Evolutionary conservation across 768 basidiomycete species (phyloP).

Genomic region (Chiua virens): DNA sequence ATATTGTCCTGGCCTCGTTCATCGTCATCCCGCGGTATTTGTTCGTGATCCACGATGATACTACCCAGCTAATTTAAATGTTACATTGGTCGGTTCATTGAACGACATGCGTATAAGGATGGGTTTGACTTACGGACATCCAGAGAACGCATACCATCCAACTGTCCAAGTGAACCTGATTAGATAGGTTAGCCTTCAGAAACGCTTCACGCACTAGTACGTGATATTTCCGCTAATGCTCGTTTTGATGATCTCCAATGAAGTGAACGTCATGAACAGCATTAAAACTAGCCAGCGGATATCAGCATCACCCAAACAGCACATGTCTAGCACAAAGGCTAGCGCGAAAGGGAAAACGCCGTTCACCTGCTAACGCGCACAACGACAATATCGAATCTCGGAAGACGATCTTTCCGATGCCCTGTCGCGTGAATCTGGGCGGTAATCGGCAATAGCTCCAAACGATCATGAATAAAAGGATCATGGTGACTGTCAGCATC

Average conservation of each 20-base stretch:
- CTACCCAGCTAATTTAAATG: constrained; percentile 11
- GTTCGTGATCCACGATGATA: constrained; percentile 13
- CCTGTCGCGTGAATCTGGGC: background rate
- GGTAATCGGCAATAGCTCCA: constrained; percentile 14
- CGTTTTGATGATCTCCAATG: constrained; percentile 4
- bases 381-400: constrained; percentile 13
- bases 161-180: constrained; percentile 1
- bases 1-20: background rate
- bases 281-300: constrained; percentile 6
- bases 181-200: background rate
- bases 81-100: no score
- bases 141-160: constrained; percentile 20
- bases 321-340: no score
- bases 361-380: background rate
- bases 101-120: background rate
- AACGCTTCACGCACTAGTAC: constrained; percentile 15
- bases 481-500: constrained; percentile 10
- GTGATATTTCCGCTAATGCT: constrained; percentile 14
- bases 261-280: constrained; percentile 17
- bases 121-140: constrained; percentile 15
- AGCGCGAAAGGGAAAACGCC: background rate
- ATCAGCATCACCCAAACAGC: background rate
- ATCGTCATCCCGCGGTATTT: background rate
- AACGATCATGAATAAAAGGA: constrained; percentile 16
- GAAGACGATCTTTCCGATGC: constrained; percentile 6